These are phyloP conservation scores for Penicillium alfredii DNA, from an alignment of 495 filamentous ascomycete species.

Conservation along the genomic window DNA sequence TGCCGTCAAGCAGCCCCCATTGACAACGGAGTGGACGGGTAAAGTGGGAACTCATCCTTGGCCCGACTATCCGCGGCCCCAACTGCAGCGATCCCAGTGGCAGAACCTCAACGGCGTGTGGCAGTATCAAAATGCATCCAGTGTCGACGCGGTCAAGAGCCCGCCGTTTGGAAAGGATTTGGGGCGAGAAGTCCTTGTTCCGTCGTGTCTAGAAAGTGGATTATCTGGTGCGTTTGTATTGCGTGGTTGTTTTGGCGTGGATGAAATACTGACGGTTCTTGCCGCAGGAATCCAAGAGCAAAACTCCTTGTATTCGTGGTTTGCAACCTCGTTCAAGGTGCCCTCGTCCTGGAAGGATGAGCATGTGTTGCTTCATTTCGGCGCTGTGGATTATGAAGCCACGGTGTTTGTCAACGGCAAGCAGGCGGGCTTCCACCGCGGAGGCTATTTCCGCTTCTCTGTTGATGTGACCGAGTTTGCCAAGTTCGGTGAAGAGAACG, in stretches of 20 bases:
- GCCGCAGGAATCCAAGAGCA: constrained; percentile 47
- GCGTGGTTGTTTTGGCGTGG: neutral
- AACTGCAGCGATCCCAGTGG: constrained; percentile 53
- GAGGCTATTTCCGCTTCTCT: constrained; percentile 58
- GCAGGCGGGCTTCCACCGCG: constrained; percentile 47
- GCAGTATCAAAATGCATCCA: constrained; percentile 49
- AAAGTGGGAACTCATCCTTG: constrained; percentile 57
- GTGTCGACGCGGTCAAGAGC: constrained; percentile 30
- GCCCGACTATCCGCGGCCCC: constrained; percentile 62
- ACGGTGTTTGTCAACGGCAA: constrained; percentile 58
- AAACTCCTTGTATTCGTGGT: constrained; percentile 52
- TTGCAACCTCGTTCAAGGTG: constrained; percentile 50
- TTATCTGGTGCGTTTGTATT: constrained; percentile 35
- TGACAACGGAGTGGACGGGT: constrained; percentile 58
- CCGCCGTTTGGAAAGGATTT: constrained; percentile 41
- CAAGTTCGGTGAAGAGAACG: constrained; percentile 37
- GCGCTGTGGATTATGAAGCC: constrained; percentile 62
- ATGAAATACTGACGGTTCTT: constrained; percentile 8
- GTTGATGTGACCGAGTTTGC: constrained; percentile 53
- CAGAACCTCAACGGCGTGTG: constrained; percentile 61
- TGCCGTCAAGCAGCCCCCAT: constrained; percentile 33
- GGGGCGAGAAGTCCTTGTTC: constrained; percentile 49
- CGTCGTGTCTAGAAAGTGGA: constrained; percentile 58
- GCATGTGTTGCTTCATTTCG: constrained; percentile 57
- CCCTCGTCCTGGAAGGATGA: constrained; percentile 41